A percentile compares a stretch with the other conserved stretches of the same genome.
phyloP scores from a whole-genome alignment of 345 rosid genomes.

The Raphanus sativus region DNA sequence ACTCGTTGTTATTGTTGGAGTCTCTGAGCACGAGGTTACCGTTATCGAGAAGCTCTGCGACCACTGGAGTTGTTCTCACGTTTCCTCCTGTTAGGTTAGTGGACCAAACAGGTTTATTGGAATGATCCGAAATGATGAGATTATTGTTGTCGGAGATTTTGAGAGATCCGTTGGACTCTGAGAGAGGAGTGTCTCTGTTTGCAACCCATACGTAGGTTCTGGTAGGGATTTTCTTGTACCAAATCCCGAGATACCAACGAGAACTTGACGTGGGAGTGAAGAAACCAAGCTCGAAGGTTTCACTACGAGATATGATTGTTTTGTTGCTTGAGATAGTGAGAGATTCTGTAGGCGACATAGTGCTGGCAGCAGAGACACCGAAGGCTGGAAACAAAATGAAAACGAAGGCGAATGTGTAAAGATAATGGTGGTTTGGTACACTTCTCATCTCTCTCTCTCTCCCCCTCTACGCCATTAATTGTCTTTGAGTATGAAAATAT shows the following conservation, averaged over 20 bases:
- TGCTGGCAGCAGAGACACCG: background rate
- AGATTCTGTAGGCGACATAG: background rate
- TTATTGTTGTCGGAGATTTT: background rate
- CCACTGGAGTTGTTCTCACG: background rate
- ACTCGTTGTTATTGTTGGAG: background rate
- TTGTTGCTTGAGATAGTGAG: background rate
- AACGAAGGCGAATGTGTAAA: background rate
- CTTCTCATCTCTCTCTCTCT: background rate
- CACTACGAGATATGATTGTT: background rate
- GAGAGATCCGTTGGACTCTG: background rate
- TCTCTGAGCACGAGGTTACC: background rate
- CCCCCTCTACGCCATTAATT: background rate
- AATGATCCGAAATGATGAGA: background rate
- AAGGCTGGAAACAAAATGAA: background rate
- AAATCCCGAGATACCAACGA: background rate
- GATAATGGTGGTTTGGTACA: background rate
- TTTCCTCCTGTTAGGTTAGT: background rate
- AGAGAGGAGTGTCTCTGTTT: background rate
- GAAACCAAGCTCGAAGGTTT: background rate
- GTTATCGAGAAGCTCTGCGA: background rate
- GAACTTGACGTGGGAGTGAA: background rate
- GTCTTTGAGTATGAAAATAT: background rate
- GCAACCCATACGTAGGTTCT: background rate
- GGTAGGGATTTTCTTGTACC: background rate
- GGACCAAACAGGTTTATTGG: background rate